Percentiles rank a stretch among this genome's conserved stretches.
phyloP scores from a whole-genome alignment of 768 basidiomycete genomes.

The Auricularia sp. region DNA sequence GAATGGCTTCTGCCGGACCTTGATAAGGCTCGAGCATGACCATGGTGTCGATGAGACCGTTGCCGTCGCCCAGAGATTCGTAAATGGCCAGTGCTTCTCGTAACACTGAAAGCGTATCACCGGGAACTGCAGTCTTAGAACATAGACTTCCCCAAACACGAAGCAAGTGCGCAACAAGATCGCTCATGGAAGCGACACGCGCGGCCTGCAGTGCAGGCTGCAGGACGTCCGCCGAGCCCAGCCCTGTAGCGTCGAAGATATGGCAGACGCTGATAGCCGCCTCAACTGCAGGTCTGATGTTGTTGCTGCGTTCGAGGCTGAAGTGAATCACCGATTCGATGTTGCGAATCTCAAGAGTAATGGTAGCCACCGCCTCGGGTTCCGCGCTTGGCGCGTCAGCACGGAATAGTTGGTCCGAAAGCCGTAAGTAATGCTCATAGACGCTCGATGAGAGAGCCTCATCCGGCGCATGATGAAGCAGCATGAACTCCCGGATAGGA shows the following conservation, averaged over 20 bases:
- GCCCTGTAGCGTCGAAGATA: no score
- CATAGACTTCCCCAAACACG: neutral
- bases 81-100: neutral
- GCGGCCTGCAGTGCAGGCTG: neutral
- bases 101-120: neutral
- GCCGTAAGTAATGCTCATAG: neutral
- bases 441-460: neutral
- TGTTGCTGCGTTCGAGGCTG: no score
- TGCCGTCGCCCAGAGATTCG: neutral
- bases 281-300: no score
- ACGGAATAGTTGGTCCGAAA: neutral
- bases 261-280: no score
- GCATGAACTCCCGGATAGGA: slow-evolving; percentile 15
- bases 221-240: neutral
- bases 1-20: neutral
- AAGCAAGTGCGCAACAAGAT: neutral
- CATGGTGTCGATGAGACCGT: neutral
- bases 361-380: neutral
- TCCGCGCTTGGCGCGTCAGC: neutral
- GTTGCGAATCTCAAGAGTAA: neutral
- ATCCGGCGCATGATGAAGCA: slow-evolving; percentile 10
- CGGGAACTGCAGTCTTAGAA: neutral
- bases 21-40: neutral
- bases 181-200: neutral
- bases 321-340: neutral